Percentiles rank a stretch among this genome's conserved stretches.
Conservation (phyloP, 148 eudicot genomes). For the Diospyros lotus region DNA sequence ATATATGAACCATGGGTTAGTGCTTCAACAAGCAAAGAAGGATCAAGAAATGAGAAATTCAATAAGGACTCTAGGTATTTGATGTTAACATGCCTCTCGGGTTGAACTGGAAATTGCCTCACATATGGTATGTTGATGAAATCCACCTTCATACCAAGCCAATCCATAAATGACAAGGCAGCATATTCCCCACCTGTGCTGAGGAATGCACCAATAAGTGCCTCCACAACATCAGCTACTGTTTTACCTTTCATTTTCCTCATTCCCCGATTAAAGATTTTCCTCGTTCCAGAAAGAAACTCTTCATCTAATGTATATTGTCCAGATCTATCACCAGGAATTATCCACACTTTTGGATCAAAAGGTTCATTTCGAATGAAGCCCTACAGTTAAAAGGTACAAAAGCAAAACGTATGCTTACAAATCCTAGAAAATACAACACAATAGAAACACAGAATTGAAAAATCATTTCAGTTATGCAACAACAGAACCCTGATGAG, state of each 20-base stretch:
- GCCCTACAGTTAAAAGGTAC: constrained; percentile 38
- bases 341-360: constrained; percentile 65
- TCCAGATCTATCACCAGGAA: constrained; percentile 54
- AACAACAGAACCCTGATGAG: no score
- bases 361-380: constrained; percentile 69
- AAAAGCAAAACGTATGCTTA: no score
- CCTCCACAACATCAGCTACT: constrained; percentile 93
- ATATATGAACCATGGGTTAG: constrained; percentile 88
- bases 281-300: constrained; percentile 23
- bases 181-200: constrained; percentile 65
- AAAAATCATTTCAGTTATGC: no score
- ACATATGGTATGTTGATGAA: constrained; percentile 29
- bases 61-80: constrained; percentile 44
- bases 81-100: constrained; percentile 40
- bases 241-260: constrained; percentile 55
- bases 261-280: constrained; percentile 35
- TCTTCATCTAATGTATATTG: constrained; percentile 32
- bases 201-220: constrained; percentile 82
- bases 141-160: constrained; percentile 79
- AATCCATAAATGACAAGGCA: constrained; percentile 62
- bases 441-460: no score
- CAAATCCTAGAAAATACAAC: no score
- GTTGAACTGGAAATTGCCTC: constrained; percentile 30
- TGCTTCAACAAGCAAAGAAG: constrained; percentile 76
- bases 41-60: constrained; percentile 56